phyloP scores from a whole-genome alignment of 208 protist species.

The Trypanosoma melophagium region DNA sequence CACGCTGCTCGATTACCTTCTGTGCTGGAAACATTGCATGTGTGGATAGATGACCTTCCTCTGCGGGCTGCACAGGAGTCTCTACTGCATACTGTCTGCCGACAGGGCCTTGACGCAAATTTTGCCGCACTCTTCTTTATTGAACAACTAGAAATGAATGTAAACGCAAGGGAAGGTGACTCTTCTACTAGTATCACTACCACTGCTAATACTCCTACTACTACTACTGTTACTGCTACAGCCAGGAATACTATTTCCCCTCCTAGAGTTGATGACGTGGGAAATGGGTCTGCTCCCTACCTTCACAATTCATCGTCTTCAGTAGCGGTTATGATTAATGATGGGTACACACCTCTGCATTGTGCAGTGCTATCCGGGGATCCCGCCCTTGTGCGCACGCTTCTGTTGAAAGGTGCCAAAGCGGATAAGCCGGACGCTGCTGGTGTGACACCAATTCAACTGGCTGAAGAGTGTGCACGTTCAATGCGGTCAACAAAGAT shows the following conservation, averaged over 20 bases:
- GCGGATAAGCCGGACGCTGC: constrained; percentile 13
- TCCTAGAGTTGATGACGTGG: neutral
- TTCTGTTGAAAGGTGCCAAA: constrained; percentile 63
- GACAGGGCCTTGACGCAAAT: constrained; percentile 28
- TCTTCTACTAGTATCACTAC: neutral
- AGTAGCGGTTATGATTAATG: constrained; percentile 10
- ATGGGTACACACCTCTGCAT: constrained; percentile 54
- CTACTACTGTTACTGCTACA: neutral
- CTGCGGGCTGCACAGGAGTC: constrained; percentile 25
- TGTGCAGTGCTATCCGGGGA: constrained; percentile 57
- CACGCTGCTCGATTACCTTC: constrained; percentile 60
- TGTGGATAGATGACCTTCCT: constrained; percentile 43
- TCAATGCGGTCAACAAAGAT: neutral
- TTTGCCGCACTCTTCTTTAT: constrained; percentile 63
- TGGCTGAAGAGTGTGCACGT: constrained; percentile 8
- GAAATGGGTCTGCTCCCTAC: neutral
- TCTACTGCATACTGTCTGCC: constrained; percentile 64
- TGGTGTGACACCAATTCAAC: constrained; percentile 31
- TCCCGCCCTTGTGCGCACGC: constrained; percentile 45
- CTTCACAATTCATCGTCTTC: constrained; percentile 4
- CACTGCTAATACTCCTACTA: neutral
- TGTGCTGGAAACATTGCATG: constrained; percentile 50
- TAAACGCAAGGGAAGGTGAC: constrained; percentile 49
- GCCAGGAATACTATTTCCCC: neutral
- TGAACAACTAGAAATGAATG: constrained; percentile 58